Conservation (phyloP, 2,329 filamentous ascomycete species). For the Calonectria crousiana region DNA sequence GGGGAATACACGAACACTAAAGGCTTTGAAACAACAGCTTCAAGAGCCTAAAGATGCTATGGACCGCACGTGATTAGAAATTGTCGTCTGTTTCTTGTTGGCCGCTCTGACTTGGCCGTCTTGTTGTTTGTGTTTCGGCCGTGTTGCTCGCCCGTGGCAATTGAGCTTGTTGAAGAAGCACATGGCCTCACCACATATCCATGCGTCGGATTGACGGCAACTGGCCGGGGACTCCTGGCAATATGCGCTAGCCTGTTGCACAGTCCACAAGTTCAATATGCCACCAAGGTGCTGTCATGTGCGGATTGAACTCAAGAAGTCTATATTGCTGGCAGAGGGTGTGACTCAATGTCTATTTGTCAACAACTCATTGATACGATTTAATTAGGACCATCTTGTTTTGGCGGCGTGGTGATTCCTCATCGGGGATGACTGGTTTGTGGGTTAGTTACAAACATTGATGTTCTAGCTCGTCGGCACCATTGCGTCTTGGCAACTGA, state of each 20-base stretch:
- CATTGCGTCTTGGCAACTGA: neutral
- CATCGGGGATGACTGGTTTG: neutral
- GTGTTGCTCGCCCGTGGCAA: neutral
- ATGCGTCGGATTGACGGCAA: neutral
- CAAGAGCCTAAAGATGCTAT: too few species aligned
- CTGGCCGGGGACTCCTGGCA: neutral
- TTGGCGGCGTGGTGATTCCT: neutral
- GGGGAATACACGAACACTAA: neutral
- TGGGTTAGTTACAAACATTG: neutral
- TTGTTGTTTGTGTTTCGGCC: neutral
- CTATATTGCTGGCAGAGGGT: neutral
- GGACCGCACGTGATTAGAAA: neutral
- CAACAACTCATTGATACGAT: neutral
- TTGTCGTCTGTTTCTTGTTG: neutral
- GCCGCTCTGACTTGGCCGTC: neutral
- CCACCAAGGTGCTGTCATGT: neutral
- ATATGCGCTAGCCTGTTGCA: neutral
- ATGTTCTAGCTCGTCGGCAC: neutral
- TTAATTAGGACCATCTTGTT: neutral
- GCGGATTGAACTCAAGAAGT: neutral
- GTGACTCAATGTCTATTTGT: neutral
- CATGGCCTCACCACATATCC: neutral
- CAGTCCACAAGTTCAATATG: neutral
- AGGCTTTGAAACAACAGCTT: neutral
- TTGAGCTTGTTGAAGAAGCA: neutral